Evolutionary conservation across 495 filamentous ascomycete species (phyloP), one percentile per base, ranked within the genome.

Genomic region (Copromyces sp.): DNA sequence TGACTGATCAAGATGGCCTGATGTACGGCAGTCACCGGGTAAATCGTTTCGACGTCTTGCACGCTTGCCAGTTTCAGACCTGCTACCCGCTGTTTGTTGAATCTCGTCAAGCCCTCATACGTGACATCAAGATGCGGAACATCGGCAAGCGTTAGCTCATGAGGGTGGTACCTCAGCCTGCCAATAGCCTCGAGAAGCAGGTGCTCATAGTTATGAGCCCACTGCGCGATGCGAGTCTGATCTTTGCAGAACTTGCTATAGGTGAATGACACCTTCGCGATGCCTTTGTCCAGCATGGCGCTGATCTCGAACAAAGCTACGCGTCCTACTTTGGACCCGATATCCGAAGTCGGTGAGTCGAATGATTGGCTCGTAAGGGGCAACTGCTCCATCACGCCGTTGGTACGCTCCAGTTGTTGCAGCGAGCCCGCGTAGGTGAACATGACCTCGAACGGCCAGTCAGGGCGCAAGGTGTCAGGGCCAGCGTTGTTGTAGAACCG

Each of bases 391-490:
- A 93, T 86, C 0, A 93, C 81, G 6, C 87, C 86, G 69, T 89
- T 89, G 29, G 86, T 82, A 38, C 87, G 83, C 78, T 90, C 89
- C 0, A 92, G 76, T 72, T 90, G 87, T 69, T 90, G 89, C 73
- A 89, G 83, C 20, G 88, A 84, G 0, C 90, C 91, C 14, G 90
- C 84, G 73, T 93, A 92, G 75, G 90, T 91, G 79, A 93, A 92
- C 2, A 87, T 87, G 44, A 93, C 86, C 79, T 93, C 91, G 73
- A 92, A 86, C 7, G 90, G 90, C 78, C 83, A 87, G 68, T 86
- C 81, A 3, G 86, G 86, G 32, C 77, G 72, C 47, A 84, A 85
- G 39, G 84, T 68, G 44, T 85, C 81, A 4, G 81, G 74, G 16
- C 80, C 81, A 39, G 84, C 84, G 4, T 81, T 76, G 2, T 83